phyloP scores from a whole-genome alignment of 2,329 filamentous ascomycete genomes.

The Penicillium crustosum region DNA sequence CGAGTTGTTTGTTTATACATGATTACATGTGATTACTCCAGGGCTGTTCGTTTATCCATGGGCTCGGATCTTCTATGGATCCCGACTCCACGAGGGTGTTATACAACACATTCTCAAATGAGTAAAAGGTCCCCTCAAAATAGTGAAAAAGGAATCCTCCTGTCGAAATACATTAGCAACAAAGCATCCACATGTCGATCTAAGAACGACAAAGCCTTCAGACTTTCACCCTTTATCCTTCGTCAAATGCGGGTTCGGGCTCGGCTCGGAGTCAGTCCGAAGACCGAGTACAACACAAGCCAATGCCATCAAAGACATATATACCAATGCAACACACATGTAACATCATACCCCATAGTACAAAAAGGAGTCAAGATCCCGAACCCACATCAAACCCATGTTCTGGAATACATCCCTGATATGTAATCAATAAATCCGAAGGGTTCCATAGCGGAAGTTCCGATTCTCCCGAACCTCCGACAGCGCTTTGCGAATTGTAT shows the following conservation, averaged over 20 bases:
- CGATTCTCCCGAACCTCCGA: conserved; percentile 24
- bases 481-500: not conserved
- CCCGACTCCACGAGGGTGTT: not conserved
- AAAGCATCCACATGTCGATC: not conserved
- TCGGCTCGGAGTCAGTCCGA: not conserved
- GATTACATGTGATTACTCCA: not conserved
- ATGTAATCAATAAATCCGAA: not conserved
- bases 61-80: not conserved
- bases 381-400: not conserved
- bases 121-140: too few species aligned
- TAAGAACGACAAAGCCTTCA: not conserved
- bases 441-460: conserved; percentile 19
- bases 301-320: not conserved
- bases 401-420: conserved; percentile 7
- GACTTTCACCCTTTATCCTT: not conserved
- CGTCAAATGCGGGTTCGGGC: not conserved
- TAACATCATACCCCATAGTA: not conserved
- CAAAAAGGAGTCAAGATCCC: not conserved
- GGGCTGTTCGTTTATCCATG: not conserved
- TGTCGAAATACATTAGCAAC: not conserved
- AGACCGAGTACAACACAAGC: not conserved
- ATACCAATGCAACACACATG: not conserved
- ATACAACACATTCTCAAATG: too few species aligned
- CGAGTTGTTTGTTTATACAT: not conserved
- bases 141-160: not conserved